These are phyloP conservation scores for Monoraphidium neglectum DNA, from an alignment of 139 green algal species.

Conservation along the genomic window DNA sequence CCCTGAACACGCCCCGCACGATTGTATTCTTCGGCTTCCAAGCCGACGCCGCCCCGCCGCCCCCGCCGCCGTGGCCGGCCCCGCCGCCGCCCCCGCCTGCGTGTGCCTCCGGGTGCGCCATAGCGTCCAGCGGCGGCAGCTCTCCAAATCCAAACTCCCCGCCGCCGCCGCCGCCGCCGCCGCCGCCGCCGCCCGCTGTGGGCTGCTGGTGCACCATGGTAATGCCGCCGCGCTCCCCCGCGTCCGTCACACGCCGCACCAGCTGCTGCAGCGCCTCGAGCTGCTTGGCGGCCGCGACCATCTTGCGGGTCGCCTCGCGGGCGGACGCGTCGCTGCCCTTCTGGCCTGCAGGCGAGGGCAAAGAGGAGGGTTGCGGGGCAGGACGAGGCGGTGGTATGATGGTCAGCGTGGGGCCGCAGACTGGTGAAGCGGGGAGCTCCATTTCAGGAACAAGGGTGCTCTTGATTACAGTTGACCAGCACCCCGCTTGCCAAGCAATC, in stretches of 20 bases:
- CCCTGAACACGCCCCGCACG: conserved; percentile 40
- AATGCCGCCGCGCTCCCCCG: conserved; percentile 14
- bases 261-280: conserved; percentile 54
- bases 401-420: too few relatives aligned
- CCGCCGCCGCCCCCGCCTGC: neutral
- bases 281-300: conserved; percentile 55
- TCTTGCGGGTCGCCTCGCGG: conserved; percentile 60
- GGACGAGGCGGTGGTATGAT: neutral
- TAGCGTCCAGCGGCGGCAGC: neutral
- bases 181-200: conserved; percentile 26
- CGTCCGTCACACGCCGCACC: conserved; percentile 34
- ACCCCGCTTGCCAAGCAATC: too few relatives aligned
- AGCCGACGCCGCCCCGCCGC: neutral
- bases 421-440: neutral
- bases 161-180: conserved; percentile 14
- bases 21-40: conserved; percentile 58
- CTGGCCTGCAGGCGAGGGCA: conserved; percentile 36
- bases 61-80: too few relatives aligned
- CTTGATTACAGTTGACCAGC: neutral
- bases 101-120: neutral
- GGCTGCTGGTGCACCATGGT: neutral
- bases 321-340: conserved; percentile 78
- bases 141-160: conserved; percentile 5
- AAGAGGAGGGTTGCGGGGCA: neutral
- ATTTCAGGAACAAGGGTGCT: neutral